Percentiles rank a stretch among this genome's conserved stretches.
phyloP scores from a whole-genome alignment of 306 rosid genomes.

The Cicer yamashitae region DNA sequence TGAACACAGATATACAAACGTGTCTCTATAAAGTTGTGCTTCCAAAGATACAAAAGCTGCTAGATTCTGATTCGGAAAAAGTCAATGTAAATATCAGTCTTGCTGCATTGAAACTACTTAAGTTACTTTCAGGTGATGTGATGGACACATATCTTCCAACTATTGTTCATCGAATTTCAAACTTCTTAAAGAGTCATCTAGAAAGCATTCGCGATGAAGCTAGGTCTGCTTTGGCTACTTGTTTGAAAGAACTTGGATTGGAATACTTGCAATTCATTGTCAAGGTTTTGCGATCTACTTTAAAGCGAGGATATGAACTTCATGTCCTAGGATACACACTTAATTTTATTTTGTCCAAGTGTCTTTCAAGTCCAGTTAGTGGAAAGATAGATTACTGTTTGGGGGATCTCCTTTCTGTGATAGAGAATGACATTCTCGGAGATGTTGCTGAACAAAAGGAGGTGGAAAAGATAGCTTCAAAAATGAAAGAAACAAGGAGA shows the following conservation, averaged over 20 bases:
- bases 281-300: conserved; percentile 69
- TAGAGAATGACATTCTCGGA: conserved; percentile 85
- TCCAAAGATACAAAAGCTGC: conserved; percentile 80
- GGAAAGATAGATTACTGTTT: conserved; percentile 89
- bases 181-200: conserved; percentile 78
- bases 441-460: conserved; percentile 93
- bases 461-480: conserved; percentile 90
- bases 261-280: conserved; percentile 83
- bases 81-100: conserved; percentile 78
- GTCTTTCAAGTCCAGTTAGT: conserved; percentile 56
- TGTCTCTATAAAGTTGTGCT: conserved; percentile 72
- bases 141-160: conserved; percentile 87
- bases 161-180: conserved; percentile 77
- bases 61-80: conserved; percentile 77
- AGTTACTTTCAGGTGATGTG: conserved; percentile 79
- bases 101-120: conserved; percentile 83
- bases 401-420: conserved; percentile 78
- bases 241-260: conserved; percentile 93
- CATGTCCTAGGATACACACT: conserved; percentile 93
- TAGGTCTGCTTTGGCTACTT: conserved; percentile 82
- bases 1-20: conserved; percentile 60
- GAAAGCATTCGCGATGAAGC: conserved; percentile 95
- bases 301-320: conserved; percentile 89
- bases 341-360: conserved; percentile 76
- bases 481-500: conserved; percentile 91